Conservation (phyloP, 169 alveolate genomes). For the Eimeria acervulina region DNA sequence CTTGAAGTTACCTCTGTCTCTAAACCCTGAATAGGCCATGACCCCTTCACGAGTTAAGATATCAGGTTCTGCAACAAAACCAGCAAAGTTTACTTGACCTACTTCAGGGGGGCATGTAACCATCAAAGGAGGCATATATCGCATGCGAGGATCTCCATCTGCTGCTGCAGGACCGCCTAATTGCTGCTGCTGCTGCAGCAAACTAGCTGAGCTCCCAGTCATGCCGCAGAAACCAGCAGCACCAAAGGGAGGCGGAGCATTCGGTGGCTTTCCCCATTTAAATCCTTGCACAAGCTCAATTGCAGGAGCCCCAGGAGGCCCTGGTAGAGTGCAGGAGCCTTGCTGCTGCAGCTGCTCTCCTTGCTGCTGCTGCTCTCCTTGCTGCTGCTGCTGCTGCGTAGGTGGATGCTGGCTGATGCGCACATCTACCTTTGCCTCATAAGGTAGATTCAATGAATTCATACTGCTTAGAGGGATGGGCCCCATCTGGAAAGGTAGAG, state of each 20-base stretch:
- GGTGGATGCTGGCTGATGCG: conserved; percentile 79
- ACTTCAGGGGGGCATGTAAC: conserved; percentile 90
- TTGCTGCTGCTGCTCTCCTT: neutral
- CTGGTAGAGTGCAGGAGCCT: neutral
- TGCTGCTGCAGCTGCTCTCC: conserved; percentile 50
- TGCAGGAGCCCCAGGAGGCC: conserved; percentile 30
- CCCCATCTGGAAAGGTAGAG: conserved; percentile 74
- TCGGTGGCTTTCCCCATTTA: conserved; percentile 86
- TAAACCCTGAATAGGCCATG: conserved; percentile 88
- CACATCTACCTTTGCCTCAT: conserved; percentile 80
- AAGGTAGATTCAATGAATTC: conserved; percentile 75
- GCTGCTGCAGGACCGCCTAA: conserved; percentile 69
- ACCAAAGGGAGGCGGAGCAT: conserved; percentile 56
- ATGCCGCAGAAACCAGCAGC: neutral
- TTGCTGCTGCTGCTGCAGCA: conserved; percentile 21
- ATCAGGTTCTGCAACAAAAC: conserved; percentile 87
- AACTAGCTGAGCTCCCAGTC: no score
- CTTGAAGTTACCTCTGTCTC: conserved; percentile 85
- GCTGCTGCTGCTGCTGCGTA: conserved; percentile 50
- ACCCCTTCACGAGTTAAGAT: conserved; percentile 88
- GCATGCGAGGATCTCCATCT: conserved; percentile 69
- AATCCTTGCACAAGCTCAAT: conserved; percentile 88
- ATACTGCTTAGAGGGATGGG: conserved; percentile 49
- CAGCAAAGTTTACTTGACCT: conserved; percentile 87
- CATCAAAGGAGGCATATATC: conserved; percentile 87